Evolutionary conservation across 768 basidiomycete species (phyloP).

Genomic region (Agaricus blazei): DNA sequence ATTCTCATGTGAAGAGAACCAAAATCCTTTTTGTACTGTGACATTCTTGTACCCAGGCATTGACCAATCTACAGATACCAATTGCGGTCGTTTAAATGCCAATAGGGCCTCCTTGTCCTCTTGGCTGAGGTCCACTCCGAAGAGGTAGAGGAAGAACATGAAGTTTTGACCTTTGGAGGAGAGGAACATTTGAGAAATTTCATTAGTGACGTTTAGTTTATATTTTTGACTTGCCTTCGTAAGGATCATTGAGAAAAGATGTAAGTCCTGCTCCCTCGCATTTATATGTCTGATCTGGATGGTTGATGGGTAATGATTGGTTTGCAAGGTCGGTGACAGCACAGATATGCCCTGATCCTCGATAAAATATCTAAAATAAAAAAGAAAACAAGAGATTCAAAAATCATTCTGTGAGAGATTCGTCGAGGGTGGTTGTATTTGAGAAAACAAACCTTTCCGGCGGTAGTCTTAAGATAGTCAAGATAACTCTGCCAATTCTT

Average conservation of each 20-base stretch:
- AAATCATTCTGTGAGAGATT: neutral
- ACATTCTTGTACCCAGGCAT: constrained; percentile 12
- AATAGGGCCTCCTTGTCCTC: constrained; percentile 14
- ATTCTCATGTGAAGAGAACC: constrained; percentile 21
- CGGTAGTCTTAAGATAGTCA: constrained; percentile 16
- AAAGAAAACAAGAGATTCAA: no score
- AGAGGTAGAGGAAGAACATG: constrained; percentile 19
- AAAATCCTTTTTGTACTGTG: constrained; percentile 21
- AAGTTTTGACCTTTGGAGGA: constrained; percentile 13
- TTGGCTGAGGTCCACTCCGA: constrained; percentile 9
- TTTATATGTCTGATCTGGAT: constrained; percentile 18
- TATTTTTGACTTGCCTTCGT: constrained; percentile 13
- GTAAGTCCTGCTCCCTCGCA: constrained; percentile 18
- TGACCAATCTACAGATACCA: constrained; percentile 16
- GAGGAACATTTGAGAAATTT: no score
- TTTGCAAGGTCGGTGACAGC: constrained; percentile 17
- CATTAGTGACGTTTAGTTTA: no score
- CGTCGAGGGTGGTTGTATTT: neutral
- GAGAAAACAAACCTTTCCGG: neutral
- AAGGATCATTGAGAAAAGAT: constrained; percentile 18
- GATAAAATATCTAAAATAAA: constrained; percentile 17
- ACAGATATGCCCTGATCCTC: constrained; percentile 17
- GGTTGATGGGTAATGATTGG: constrained; percentile 15
- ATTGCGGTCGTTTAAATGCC: constrained; percentile 17
- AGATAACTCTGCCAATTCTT: constrained; percentile 16